These are phyloP conservation scores for Lentinula sp. DNA, from an alignment of 768 basidiomycete genomes.

Conservation along the genomic window DNA sequence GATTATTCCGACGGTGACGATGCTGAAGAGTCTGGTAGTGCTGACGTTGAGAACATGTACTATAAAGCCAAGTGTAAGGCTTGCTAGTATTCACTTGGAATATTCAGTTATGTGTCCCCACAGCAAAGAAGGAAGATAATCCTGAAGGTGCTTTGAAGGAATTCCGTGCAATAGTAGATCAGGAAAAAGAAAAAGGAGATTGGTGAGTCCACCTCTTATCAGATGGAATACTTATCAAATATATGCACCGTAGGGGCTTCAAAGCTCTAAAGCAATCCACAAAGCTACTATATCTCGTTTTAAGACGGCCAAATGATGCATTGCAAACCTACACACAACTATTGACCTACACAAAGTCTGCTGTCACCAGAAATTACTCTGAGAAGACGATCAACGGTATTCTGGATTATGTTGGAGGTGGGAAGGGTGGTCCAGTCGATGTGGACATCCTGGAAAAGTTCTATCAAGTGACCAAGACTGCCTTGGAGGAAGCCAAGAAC, in stretches of 20 bases:
- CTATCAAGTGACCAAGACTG: constrained; percentile 89
- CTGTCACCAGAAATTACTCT: constrained; percentile 92
- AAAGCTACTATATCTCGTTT: constrained; percentile 80
- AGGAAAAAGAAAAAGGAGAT: constrained; percentile 90
- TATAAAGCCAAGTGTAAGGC: constrained; percentile 91
- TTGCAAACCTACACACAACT: constrained; percentile 81
- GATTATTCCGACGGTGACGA: constrained; percentile 93
- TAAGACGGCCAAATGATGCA: constrained; percentile 79
- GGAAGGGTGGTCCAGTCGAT: constrained; percentile 70
- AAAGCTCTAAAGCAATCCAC: constrained; percentile 98
- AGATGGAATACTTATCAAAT: neutral
- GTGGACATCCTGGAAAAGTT: constrained; percentile 90
- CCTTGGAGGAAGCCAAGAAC: constrained; percentile 91
- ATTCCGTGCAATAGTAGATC: constrained; percentile 81
- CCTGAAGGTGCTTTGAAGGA: constrained; percentile 89
- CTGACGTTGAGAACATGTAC: constrained; percentile 97
- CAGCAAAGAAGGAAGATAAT: constrained; percentile 91
- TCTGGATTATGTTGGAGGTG: constrained; percentile 93
- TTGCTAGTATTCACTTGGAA: neutral
- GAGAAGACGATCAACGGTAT: constrained; percentile 99
- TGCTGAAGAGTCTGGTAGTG: constrained; percentile 70
- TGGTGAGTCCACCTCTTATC: constrained; percentile 50
- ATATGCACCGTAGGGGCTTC: constrained; percentile 71
- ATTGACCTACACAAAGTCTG: constrained; percentile 90
- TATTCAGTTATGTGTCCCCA: constrained; percentile 5